Conservation (phyloP, 495 filamentous ascomycete genomes). For the Chaetomium tenue region DNA sequence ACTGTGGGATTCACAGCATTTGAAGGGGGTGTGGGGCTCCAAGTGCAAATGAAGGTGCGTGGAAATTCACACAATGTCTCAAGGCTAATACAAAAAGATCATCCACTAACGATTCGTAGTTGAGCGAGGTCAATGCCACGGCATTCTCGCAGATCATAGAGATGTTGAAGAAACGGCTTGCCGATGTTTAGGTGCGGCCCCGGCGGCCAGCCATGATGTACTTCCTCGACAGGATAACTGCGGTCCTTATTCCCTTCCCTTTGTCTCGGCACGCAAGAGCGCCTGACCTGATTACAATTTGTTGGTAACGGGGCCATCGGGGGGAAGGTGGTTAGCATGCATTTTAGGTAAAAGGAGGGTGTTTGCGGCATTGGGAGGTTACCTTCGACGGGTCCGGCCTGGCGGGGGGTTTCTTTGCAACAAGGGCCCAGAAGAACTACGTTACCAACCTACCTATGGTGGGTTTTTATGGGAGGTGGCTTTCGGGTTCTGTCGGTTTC, state of each 20-base stretch:
- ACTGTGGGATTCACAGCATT: slow-evolving; percentile 55
- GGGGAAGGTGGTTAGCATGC: slow-evolving; percentile 4
- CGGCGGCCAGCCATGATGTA: background rate
- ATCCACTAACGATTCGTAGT: slow-evolving; percentile 29
- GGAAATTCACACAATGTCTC: slow-evolving; percentile 8
- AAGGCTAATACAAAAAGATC: background rate
- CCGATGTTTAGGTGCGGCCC: slow-evolving; percentile 25
- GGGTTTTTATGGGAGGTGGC: background rate
- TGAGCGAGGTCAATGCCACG: slow-evolving; percentile 48
- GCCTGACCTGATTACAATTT: slow-evolving; percentile 1
- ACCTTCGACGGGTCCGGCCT: background rate
- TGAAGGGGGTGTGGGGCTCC: slow-evolving; percentile 56
- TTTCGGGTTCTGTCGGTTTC: slow-evolving; percentile 7
- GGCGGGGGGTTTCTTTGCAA: background rate
- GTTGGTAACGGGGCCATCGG: background rate
- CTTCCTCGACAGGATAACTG: background rate
- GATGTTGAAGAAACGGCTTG: slow-evolving; percentile 41
- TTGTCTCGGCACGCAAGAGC: slow-evolving; percentile 1
- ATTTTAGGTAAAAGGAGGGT: slow-evolving; percentile 14
- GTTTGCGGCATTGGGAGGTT: background rate
- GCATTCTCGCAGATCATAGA: slow-evolving; percentile 42
- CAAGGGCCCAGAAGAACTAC: background rate
- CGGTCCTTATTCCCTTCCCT: background rate
- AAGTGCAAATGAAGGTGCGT: slow-evolving; percentile 70
- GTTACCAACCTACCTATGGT: background rate